Evolutionary conservation across 306 rosid species (phyloP).

Genomic region (Ziziphus jujuba): DNA sequence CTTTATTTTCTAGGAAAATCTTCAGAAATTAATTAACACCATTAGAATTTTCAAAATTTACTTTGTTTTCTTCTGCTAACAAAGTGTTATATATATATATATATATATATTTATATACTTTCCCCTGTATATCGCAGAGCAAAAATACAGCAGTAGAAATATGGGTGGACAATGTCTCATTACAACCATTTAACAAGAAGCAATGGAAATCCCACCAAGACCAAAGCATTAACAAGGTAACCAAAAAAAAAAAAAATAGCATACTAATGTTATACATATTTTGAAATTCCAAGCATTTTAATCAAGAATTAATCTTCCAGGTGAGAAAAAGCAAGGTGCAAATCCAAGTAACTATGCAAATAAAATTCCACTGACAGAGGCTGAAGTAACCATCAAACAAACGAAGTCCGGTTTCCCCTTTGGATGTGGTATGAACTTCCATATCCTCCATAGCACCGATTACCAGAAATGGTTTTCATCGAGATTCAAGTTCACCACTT

Average conservation of each 20-base stretch:
- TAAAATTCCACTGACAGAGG: slow-evolving; percentile 46
- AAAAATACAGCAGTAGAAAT: slow-evolving; percentile 46
- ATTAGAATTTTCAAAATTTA: too few relatives aligned
- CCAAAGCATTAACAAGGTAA: slow-evolving; percentile 52
- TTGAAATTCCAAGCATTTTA: background rate
- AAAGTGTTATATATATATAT: background rate
- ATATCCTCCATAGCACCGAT: slow-evolving; percentile 47
- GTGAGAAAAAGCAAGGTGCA: slow-evolving; percentile 54
- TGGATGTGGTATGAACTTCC: slow-evolving; percentile 60
- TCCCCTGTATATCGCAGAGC: slow-evolving; percentile 32
- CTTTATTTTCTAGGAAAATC: background rate
- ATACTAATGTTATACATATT: background rate
- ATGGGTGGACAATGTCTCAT: slow-evolving; percentile 64
- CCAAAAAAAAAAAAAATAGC: background rate
- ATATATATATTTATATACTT: background rate
- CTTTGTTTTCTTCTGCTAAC: too few relatives aligned
- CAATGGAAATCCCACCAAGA: slow-evolving; percentile 76
- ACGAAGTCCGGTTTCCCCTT: slow-evolving; percentile 47
- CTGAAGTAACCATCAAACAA: slow-evolving; percentile 36
- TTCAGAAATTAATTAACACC: too few relatives aligned
- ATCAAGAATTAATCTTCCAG: slow-evolving; percentile 30
- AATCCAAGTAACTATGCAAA: slow-evolving; percentile 40
- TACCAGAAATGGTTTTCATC: slow-evolving; percentile 62
- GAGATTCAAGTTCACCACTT: slow-evolving; percentile 63
- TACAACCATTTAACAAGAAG: slow-evolving; percentile 61